Conservation (phyloP, 78 protist species). For the Fonticula alba region DNA sequence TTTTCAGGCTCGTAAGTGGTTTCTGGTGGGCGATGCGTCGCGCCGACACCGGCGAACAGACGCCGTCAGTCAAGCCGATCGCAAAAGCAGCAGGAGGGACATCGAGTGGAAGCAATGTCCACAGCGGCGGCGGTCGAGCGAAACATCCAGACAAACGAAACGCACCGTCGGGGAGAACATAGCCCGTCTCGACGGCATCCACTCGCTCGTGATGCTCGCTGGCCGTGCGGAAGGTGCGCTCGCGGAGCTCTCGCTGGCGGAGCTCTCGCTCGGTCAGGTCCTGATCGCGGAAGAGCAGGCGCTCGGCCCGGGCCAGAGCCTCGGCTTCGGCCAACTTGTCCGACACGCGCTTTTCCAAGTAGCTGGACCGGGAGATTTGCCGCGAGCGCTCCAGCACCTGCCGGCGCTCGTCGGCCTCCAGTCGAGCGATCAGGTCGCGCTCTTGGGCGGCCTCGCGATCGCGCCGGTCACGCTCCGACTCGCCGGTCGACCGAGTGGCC, state of each 20-base stretch:
- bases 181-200: background rate
- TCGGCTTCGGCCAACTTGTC: slow-evolving; percentile 4
- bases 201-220: slow-evolving; percentile 8
- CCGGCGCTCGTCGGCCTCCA: too few relatives aligned
- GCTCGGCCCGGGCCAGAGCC: slow-evolving; percentile 32
- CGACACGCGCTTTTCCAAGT: too few relatives aligned
- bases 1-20: too few relatives aligned
- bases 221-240: background rate
- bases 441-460: too few relatives aligned
- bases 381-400: too few relatives aligned
- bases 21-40: too few relatives aligned
- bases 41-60: too few relatives aligned
- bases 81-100: background rate
- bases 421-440: too few relatives aligned
- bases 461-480: too few relatives aligned
- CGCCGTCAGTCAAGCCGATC: background rate
- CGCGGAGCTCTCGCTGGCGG: slow-evolving; percentile 31
- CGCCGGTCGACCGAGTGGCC: too few relatives aligned
- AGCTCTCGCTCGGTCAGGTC: slow-evolving; percentile 45
- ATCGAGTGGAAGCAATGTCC: background rate
- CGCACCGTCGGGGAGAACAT: background rate
- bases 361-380: too few relatives aligned
- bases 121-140: background rate
- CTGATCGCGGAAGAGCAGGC: slow-evolving; percentile 32
- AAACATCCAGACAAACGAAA: background rate